Evolutionary conservation across 306 rosid species (phyloP), one percentile per base, ranked within the genome.

Genomic region (Vigna angularis): DNA sequence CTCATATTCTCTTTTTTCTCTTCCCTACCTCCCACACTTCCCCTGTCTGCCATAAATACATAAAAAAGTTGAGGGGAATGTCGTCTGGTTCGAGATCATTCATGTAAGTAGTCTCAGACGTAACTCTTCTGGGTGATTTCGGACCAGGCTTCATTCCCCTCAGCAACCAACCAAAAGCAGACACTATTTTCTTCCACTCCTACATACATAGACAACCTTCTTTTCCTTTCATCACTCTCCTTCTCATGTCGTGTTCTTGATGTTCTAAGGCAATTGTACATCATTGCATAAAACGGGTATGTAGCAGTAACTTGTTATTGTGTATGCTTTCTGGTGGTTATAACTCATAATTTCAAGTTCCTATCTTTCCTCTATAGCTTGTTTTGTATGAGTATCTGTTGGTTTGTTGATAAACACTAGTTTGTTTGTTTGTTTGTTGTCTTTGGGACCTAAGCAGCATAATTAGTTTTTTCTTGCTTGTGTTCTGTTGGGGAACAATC

Each of bases 81-180:
- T 89, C 16, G 85, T 91, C 90, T 85, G 96, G 90, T 61, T 89
- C 93, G 89, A 91, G 70, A 88, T 83, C 92, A 52, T 84, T 87
- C 89, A 74, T 47, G 85, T 76, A 75, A 81, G 80, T 51, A 49
- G 77, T 62, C 83, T 79, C 7, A 55, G 10, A 56, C 79, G 61
- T 45, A 36, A 63, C 40, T 48, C 49, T 14, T 49, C 34, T 20
- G 86, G 71, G 52, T 82, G 92, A 91, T 89, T 82, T 89, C 96
- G 96, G 96, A 91, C 93, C 93, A 91, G 96, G 90, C 92, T 89
- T 91, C 96, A 89, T 91, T 91, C 96, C 93, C 93, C 96, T 86
- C 96, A 91, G 69, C 93, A 74, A 56, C 47, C 6, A 18, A 67
- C 7, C 38, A 34, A 6, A 36, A 34, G 28, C 77, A 57, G 59